Evolutionary conservation across 2,329 filamentous ascomycete species (phyloP).

Genomic region (Apiospora pterosperma): DNA sequence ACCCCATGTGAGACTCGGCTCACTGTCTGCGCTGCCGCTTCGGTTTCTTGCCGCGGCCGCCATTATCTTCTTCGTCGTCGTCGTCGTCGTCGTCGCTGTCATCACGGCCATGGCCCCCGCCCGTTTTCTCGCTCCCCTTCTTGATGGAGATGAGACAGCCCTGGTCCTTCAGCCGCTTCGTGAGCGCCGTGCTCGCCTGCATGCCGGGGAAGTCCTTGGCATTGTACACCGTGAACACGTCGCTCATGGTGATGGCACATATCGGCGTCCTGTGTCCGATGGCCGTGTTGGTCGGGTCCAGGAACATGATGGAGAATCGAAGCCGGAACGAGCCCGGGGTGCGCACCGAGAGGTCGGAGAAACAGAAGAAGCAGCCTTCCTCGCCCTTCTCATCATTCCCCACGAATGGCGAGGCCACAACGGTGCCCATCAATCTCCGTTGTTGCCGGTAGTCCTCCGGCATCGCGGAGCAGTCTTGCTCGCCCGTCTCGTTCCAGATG

Average conservation of each 20-base stretch:
- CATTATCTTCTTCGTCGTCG: conserved; percentile 27
- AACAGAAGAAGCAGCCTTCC: conserved; percentile 82
- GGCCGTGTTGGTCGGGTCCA: conserved; percentile 60
- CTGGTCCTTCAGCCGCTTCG: conserved; percentile 72
- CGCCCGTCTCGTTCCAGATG: conserved; percentile 67
- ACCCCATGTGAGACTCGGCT: too few species aligned
- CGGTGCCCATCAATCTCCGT: conserved; percentile 73
- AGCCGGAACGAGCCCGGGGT: conserved; percentile 74
- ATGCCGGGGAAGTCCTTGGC: conserved; percentile 87
- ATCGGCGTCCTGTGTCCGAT: conserved; percentile 51
- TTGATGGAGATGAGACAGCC: conserved; percentile 83
- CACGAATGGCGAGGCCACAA: conserved; percentile 74
- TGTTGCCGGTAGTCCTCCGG: conserved; percentile 70
- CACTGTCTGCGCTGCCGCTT: background rate
- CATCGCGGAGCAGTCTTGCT: conserved; percentile 66
- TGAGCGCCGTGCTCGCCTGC: conserved; percentile 71
- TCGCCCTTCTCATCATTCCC: conserved; percentile 69
- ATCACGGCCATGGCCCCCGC: conserved; percentile 28
- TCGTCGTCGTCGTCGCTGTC: conserved; percentile 45
- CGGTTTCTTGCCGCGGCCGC: background rate
- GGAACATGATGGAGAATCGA: conserved; percentile 69
- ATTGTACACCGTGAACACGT: conserved; percentile 76
- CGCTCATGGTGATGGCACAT: conserved; percentile 54
- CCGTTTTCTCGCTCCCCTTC: conserved; percentile 71
- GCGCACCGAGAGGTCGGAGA: conserved; percentile 76